phyloP scores from a whole-genome alignment of 2,329 filamentous ascomycete genomes.

The Cladophialophora yegresii region DNA sequence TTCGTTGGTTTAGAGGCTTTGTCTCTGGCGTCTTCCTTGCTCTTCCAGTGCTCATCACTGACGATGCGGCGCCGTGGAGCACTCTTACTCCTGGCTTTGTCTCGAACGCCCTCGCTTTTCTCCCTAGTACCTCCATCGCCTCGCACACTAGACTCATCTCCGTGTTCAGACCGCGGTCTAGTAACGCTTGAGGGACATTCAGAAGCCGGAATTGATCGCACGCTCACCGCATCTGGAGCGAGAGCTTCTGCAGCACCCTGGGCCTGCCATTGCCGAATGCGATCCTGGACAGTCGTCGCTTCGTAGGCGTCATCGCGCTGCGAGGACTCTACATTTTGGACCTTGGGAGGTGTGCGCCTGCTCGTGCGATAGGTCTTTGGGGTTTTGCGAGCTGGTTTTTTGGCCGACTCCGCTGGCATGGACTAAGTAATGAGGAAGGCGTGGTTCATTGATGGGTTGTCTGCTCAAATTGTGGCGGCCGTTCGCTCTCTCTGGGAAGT shows the following conservation, averaged over 20 bases:
- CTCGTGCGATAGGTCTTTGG: constrained; percentile 18
- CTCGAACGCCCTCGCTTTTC: constrained; percentile 30
- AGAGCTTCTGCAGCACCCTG: constrained; percentile 60
- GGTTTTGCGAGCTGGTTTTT: constrained; percentile 40
- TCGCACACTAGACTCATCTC: constrained; percentile 19
- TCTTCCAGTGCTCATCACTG: constrained; percentile 83
- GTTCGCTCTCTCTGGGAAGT: neutral
- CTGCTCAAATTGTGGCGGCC: constrained; percentile 20
- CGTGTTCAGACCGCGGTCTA: constrained; percentile 21
- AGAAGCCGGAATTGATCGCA: constrained; percentile 32
- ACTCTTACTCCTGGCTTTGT: constrained; percentile 50
- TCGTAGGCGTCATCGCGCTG: constrained; percentile 53
- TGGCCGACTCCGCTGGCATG: constrained; percentile 43
- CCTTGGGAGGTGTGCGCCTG: constrained; percentile 14
- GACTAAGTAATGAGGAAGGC: constrained; percentile 23
- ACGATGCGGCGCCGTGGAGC: constrained; percentile 89
- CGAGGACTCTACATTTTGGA: constrained; percentile 29
- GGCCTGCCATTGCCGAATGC: constrained; percentile 83
- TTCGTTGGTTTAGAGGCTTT: constrained; percentile 6
- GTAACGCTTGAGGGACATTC: constrained; percentile 25
- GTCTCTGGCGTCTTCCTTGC: constrained; percentile 41
- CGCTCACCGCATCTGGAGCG: constrained; percentile 35
- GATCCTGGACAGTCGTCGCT: constrained; percentile 70
- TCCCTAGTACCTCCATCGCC: constrained; percentile 25
- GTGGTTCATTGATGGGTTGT: neutral